Conservation (phyloP, 257 asterid genomes). For the Phtheirospermum japonicum region DNA sequence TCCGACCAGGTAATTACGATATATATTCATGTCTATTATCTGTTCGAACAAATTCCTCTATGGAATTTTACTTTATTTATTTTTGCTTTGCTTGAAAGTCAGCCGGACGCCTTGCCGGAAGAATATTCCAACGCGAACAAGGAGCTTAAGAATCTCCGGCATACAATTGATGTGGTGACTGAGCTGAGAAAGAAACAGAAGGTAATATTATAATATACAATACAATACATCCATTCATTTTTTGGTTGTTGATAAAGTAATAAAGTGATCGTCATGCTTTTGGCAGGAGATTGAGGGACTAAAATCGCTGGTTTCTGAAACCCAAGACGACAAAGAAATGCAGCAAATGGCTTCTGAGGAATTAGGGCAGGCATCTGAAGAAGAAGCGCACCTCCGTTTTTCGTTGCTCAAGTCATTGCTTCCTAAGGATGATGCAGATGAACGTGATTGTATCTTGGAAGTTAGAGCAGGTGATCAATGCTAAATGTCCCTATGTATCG, state of each 20-base stretch:
- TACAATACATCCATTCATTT: neutral
- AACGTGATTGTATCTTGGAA: constrained; percentile 90
- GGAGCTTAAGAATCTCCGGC: constrained; percentile 77
- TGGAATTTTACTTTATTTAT: neutral
- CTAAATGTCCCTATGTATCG: constrained; percentile 9
- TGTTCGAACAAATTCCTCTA: constrained; percentile 31
- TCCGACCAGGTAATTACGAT: constrained; percentile 50
- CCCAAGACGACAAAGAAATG: constrained; percentile 82
- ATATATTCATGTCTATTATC: constrained; percentile 9
- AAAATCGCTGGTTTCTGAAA: constrained; percentile 55
- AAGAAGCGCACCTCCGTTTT: constrained; percentile 64
- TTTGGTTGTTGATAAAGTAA: neutral
- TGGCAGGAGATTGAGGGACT: constrained; percentile 75
- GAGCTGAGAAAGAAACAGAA: constrained; percentile 66
- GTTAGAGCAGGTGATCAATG: constrained; percentile 80
- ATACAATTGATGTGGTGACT: constrained; percentile 50
- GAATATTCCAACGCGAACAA: constrained; percentile 76
- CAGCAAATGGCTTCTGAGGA: constrained; percentile 86
- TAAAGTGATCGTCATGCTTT: neutral
- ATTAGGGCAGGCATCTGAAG: constrained; percentile 58
- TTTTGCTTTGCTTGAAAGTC: constrained; percentile 38
- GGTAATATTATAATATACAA: constrained; percentile 36
- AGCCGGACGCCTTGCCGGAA: constrained; percentile 74
- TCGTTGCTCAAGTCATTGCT: constrained; percentile 72
- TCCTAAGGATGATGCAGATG: constrained; percentile 96